Percentiles rank a stretch among this genome's conserved stretches.
These are phyloP conservation scores for Leucoagaricus sp. DNA, from an alignment of 1,284 basidiomycete genomes.

Conservation along the genomic window DNA sequence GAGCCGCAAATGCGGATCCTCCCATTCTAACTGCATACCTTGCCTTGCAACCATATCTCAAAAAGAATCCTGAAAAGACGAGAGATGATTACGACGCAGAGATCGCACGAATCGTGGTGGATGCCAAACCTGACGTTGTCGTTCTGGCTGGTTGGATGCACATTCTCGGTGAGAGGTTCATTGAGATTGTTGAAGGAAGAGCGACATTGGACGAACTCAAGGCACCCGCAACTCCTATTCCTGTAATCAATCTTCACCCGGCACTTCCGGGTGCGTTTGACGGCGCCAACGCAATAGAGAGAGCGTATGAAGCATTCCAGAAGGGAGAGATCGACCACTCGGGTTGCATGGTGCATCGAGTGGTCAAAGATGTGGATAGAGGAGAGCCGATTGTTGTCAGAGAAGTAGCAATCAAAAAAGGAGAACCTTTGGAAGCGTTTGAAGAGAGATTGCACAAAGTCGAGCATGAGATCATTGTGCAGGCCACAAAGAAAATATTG, in stretches of 20 bases:
- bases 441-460: constrained; percentile 80
- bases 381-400: constrained; percentile 86
- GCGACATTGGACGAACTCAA: constrained; percentile 26
- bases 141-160: constrained; percentile 99
- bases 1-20: constrained; percentile 70
- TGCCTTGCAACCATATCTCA: constrained; percentile 84
- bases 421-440: constrained; percentile 75
- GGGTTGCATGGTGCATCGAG: constrained; percentile 94
- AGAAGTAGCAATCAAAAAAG: constrained; percentile 75
- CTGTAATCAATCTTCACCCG: constrained; percentile 96
- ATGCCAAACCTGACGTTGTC: constrained; percentile 76
- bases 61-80: constrained; percentile 71
- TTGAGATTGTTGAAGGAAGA: constrained; percentile 52
- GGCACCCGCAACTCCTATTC: constrained; percentile 49
- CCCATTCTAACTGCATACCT: constrained; percentile 86
- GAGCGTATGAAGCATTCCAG: constrained; percentile 89
- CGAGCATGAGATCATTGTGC: constrained; percentile 93
- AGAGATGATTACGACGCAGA: constrained; percentile 87
- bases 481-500: constrained; percentile 74
- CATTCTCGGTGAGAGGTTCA: constrained; percentile 40
- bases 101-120: constrained; percentile 74
- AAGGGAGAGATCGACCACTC: constrained; percentile 76
- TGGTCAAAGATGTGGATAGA: constrained; percentile 91
- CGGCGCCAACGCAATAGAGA: constrained; percentile 86
- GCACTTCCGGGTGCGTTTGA: constrained; percentile 95